A percentile compares a stretch with the other conserved stretches of the same genome.
Evolutionary conservation across 1,139 yeast genomes (phyloP).

Genomic region (Sugiyamaella paludigena): DNA sequence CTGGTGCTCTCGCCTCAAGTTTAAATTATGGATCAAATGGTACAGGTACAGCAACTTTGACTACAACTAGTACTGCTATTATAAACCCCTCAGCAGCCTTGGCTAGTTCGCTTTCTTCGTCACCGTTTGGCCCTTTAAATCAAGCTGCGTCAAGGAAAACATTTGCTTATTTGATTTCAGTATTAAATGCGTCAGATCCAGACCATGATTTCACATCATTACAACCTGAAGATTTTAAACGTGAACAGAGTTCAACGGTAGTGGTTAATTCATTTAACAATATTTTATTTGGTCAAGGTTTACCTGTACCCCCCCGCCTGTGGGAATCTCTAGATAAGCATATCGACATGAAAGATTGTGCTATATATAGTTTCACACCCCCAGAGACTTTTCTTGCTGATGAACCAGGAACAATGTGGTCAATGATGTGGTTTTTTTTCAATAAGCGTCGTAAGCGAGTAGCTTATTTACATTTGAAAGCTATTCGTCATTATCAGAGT

Average conservation of each 20-base stretch:
- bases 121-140: slow-evolving; percentile 93
- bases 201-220: slow-evolving; percentile 90
- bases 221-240: slow-evolving; percentile 80
- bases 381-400: slow-evolving; percentile 74
- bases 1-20: slow-evolving; percentile 5
- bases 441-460: slow-evolving; percentile 90
- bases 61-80: neutral
- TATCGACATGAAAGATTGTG: slow-evolving; percentile 76
- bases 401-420: slow-evolving; percentile 82
- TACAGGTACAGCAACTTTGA: neutral
- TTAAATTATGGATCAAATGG: neutral
- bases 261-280: slow-evolving; percentile 76
- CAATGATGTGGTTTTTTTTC: slow-evolving; percentile 87
- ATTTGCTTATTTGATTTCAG: slow-evolving; percentile 87
- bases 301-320: slow-evolving; percentile 54
- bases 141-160: slow-evolving; percentile 80
- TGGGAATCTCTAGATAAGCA: slow-evolving; percentile 89
- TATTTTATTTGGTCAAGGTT: slow-evolving; percentile 75
- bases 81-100: neutral
- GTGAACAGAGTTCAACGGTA: slow-evolving; percentile 48
- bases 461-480: slow-evolving; percentile 65
- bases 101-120: slow-evolving; percentile 35
- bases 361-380: slow-evolving; percentile 75
- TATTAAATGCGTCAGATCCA: slow-evolving; percentile 87
- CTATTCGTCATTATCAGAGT: slow-evolving; percentile 32